These are phyloP conservation scores for Solanum piurae DNA, from an alignment of 257 asterid genomes.

Conservation along the genomic window DNA sequence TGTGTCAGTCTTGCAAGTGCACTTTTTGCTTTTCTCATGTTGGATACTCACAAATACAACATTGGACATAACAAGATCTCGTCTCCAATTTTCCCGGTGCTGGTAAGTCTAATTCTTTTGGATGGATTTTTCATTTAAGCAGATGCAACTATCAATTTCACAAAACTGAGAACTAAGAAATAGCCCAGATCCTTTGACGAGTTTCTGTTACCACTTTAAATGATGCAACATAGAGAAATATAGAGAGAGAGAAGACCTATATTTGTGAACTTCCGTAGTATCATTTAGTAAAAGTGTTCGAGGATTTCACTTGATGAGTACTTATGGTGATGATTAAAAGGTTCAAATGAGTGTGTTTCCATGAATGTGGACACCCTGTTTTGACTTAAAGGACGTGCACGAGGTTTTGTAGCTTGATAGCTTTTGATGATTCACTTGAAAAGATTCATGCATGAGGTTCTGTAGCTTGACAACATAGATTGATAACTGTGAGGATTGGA, in stretches of 20 bases:
- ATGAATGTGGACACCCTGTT: background rate
- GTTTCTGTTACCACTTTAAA: background rate
- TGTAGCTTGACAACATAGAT: background rate
- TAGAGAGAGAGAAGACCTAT: background rate
- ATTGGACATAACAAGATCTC: conserved; percentile 85
- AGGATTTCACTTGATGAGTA: background rate
- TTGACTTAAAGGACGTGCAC: background rate
- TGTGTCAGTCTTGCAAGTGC: conserved; percentile 93
- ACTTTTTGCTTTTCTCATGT: conserved; percentile 82
- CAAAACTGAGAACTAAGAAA: background rate
- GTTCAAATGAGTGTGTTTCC: background rate
- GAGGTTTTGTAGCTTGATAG: background rate
- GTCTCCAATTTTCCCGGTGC: conserved; percentile 87
- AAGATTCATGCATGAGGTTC: background rate
- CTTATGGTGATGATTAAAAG: background rate
- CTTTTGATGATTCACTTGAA: background rate
- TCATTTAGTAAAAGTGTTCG: background rate
- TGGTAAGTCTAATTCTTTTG: conserved; percentile 36
- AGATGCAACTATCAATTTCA: background rate
- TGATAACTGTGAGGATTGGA: background rate
- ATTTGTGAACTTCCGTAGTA: background rate
- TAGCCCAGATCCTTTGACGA: background rate
- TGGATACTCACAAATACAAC: conserved; percentile 71
- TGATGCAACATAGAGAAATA: background rate
- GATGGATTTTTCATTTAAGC: background rate